phyloP scores from a whole-genome alignment of 2,329 filamentous ascomycete species.

The Beauveria rudraprayagi region DNA sequence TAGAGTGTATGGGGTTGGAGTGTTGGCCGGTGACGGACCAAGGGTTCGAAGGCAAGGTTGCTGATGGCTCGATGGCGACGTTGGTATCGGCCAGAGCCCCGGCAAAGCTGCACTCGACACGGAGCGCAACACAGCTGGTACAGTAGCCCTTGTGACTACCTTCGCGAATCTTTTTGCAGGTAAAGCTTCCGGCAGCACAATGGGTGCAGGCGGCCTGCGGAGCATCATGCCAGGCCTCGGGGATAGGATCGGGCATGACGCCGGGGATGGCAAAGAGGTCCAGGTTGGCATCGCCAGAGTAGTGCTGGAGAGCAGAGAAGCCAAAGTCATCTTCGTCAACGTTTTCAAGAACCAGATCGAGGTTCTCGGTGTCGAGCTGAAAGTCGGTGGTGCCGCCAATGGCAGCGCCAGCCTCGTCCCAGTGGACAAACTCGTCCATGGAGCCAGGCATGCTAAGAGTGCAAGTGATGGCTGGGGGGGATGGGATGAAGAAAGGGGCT shows the following conservation, averaged over 20 bases:
- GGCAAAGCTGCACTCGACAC: slow-evolving; percentile 51
- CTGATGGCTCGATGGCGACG: slow-evolving; percentile 21
- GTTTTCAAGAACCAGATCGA: slow-evolving; percentile 48
- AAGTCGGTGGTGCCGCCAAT: slow-evolving; percentile 22
- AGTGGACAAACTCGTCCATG: slow-evolving; percentile 57
- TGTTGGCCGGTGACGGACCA: slow-evolving; percentile 39
- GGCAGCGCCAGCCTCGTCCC: slow-evolving; percentile 42
- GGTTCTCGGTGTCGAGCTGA: slow-evolving; percentile 25
- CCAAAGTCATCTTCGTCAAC: slow-evolving; percentile 52
- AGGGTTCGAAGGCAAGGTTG: slow-evolving; percentile 37
- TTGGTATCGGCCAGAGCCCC: slow-evolving; percentile 27
- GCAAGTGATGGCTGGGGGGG: not conserved
- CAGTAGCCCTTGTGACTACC: slow-evolving; percentile 53
- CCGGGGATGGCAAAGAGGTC: slow-evolving; percentile 23
- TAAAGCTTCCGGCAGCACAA: slow-evolving; percentile 44
- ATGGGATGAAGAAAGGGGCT: not conserved
- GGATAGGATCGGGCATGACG: slow-evolving; percentile 14
- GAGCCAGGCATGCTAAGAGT: slow-evolving; percentile 26
- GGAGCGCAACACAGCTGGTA: slow-evolving; percentile 53
- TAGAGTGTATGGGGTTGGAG: slow-evolving; percentile 24
- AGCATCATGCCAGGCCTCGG: slow-evolving; percentile 24
- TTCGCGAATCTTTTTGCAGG: slow-evolving; percentile 54
- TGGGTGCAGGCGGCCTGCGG: slow-evolving; percentile 42
- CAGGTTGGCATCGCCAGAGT: slow-evolving; percentile 32
- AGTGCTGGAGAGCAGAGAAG: slow-evolving; percentile 52